A percentile compares a stretch with the other conserved stretches of the same genome.
Conservation (phyloP, 2,329 filamentous ascomycete species). For the Fusarium chaquense region DNA sequence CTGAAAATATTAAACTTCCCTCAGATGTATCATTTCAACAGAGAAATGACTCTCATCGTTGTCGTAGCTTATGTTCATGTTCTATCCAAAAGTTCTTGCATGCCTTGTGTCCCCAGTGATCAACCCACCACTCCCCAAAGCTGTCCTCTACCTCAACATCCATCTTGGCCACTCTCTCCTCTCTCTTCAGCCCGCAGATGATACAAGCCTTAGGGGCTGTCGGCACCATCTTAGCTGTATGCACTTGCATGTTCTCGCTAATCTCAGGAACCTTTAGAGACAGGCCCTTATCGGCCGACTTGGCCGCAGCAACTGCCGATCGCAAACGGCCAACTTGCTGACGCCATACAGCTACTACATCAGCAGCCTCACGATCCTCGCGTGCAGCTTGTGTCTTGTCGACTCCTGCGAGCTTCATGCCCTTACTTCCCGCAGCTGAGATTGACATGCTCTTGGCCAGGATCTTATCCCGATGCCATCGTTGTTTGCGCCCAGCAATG, state of each 20-base stretch:
- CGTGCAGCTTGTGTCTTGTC: slow-evolving; percentile 85
- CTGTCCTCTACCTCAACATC: slow-evolving; percentile 86
- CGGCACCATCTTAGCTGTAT: slow-evolving; percentile 77
- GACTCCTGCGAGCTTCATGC: slow-evolving; percentile 91
- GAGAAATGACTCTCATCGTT: slow-evolving; percentile 61
- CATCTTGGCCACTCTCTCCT: slow-evolving; percentile 82
- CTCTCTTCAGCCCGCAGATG: slow-evolving; percentile 87
- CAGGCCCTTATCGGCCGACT: slow-evolving; percentile 65
- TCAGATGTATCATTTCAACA: background rate
- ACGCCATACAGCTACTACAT: slow-evolving; percentile 81
- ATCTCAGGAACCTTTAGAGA: slow-evolving; percentile 76
- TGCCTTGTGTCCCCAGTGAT: slow-evolving; percentile 84
- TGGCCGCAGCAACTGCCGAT: slow-evolving; percentile 76
- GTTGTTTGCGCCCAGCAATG: slow-evolving; percentile 83
- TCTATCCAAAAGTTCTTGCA: slow-evolving; percentile 89
- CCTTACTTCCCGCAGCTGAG: slow-evolving; percentile 77
- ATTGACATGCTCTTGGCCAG: slow-evolving; percentile 91
- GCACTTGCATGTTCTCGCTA: slow-evolving; percentile 74
- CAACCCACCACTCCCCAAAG: slow-evolving; percentile 97
- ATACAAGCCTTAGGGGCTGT: slow-evolving; percentile 82
- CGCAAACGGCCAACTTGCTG: slow-evolving; percentile 80
- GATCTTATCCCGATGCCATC: slow-evolving; percentile 91
- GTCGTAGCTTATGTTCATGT: slow-evolving; percentile 76
- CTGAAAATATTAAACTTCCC: background rate
- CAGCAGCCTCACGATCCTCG: slow-evolving; percentile 86